phyloP scores from a whole-genome alignment of 1,139 yeast genomes.

The Chernovozyma aurita region DNA sequence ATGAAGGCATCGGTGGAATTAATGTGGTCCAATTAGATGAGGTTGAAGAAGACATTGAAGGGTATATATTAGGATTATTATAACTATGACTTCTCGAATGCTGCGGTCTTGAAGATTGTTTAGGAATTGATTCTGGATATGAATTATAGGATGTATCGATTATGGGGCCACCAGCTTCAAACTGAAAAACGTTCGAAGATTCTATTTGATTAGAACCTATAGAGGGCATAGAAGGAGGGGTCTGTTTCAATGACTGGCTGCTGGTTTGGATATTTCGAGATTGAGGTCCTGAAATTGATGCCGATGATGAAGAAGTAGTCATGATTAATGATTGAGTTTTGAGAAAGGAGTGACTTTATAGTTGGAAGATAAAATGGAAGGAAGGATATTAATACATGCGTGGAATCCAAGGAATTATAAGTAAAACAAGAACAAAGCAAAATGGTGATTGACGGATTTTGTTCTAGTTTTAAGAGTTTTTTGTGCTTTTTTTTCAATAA shows the following conservation, averaged over 20 bases:
- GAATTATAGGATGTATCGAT: background rate
- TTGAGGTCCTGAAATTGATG: background rate
- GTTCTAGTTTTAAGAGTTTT: too few species aligned
- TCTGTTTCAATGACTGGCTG: constrained; percentile 8
- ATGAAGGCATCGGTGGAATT: constrained; percentile 15
- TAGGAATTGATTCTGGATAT: constrained; percentile 1
- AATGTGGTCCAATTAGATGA: constrained; percentile 14
- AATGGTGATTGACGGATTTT: too few species aligned
- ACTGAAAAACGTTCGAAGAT: constrained; percentile 4
- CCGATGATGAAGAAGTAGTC: constrained; percentile 1
- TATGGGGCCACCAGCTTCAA: constrained; percentile 3
- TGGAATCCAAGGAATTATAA: background rate
- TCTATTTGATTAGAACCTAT: constrained; percentile 6
- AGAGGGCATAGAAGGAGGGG: constrained; percentile 7
- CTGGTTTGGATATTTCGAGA: constrained; percentile 8
- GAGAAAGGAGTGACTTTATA: constrained; percentile 13
- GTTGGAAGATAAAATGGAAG: constrained; percentile 10
- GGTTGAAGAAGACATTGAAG: constrained; percentile 3
- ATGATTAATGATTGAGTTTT: background rate
- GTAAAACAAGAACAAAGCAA: background rate
- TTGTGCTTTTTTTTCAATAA: too few species aligned
- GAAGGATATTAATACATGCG: background rate
- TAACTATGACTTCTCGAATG: constrained; percentile 14
- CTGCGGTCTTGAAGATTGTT: background rate
- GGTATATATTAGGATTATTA: constrained; percentile 5